Base-by-base conservation (phyloP, 495 filamentous ascomycete genomes). In the Penicillium pulvis region DNA sequence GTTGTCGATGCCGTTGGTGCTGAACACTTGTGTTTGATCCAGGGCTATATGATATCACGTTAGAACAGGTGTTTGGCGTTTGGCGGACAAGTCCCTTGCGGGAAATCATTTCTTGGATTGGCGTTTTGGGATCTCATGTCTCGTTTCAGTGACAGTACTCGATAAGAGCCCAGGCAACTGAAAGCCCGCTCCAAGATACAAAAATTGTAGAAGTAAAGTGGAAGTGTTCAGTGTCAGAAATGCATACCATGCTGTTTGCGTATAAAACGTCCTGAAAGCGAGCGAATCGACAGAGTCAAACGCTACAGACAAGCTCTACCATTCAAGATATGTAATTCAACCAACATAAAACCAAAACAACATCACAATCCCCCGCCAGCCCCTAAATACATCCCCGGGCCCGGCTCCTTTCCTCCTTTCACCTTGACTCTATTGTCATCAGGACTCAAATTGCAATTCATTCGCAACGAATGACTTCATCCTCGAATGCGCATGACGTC, bases 341-440 rank as follows among this genome's bases (percentile, higher is more conserved):
- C 36, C 50, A 53, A 48, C 53, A 61, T 39, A 61, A 33, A 60
- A 42, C 33, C 36, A 28, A n/a, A 44, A 16, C 43, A 39, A 8
- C 9, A 54, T 26, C 50, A 1, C 39, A 41, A 44, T 28, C 26
- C 36, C 2, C 36, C 46, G 6, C 46, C 20, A n/a, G 35, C 7
- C 5, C 7, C 30, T 16, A 51, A 23, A 39, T 36, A 19, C 60
- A 48, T 41, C 51, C 60, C 52, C 55, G 51, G 60, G 33, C 55
- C 31, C 41, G 49, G 31, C 46, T 51, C 50, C 35, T 35, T 28
- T 47, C 36, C 47, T n/a, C 33, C 42, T 47, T 47, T 53, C 51
- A 48, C 33, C 48, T 47, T 54, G 42, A 24, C 51, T 60, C 45
- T 57, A 60, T 60, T 45, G 35, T 55, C 53, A 51, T 56, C 49